Evolutionary conservation across 768 basidiomycete species (phyloP), one percentile per base, ranked within the genome.

Genomic region (Russula foetens): DNA sequence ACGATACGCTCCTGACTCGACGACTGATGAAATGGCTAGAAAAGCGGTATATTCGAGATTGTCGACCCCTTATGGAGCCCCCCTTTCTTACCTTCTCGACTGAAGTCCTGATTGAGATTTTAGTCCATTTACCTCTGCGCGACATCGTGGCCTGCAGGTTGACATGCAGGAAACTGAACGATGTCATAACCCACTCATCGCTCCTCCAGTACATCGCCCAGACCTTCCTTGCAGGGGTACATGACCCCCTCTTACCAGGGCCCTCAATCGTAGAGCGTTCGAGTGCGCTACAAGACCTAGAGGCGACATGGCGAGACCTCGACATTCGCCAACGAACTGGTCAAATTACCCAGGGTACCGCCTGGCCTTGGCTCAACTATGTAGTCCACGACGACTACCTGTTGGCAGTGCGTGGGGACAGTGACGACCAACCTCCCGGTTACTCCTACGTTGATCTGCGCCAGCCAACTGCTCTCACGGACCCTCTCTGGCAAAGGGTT

Each of bases 311-410:
- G 59, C 53, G 29, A 19, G 29, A 55, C 39, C 59, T 60, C 41
- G 31, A 53, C 31, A 11, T 60, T 26, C 59, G 46, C 5, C 45
- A 41, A 31, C n/a, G 59, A 17, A 53, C 51, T 9, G 53, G 46
- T n/a, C 46, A 28, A 24, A 55, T 55, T 5, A 44, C 33, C 9
- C 33, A 4, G 26, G 43, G 54, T 8, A 51, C 49, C 24, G 60
- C 60, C 35, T 61, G 54, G 47, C 60, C 60, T 26, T 56, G 53
- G 54, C 53, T 60, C 4, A 43, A 60, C 28, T 60, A 60, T 38
- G 17, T 26, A 14, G 6, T 53, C 23, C 51, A 53, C 45, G 29
- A 52, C n/a, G 55, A 57, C 12, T 58, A 53, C 46, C 50, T 58
- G 38, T 21, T 62, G 51, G 61, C 61, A 8, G 21, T 56, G n/a